Percentiles rank a stretch among this genome's conserved stretches.
Conservation (phyloP, 2,329 filamentous ascomycete genomes). For the Nemania sp. region DNA sequence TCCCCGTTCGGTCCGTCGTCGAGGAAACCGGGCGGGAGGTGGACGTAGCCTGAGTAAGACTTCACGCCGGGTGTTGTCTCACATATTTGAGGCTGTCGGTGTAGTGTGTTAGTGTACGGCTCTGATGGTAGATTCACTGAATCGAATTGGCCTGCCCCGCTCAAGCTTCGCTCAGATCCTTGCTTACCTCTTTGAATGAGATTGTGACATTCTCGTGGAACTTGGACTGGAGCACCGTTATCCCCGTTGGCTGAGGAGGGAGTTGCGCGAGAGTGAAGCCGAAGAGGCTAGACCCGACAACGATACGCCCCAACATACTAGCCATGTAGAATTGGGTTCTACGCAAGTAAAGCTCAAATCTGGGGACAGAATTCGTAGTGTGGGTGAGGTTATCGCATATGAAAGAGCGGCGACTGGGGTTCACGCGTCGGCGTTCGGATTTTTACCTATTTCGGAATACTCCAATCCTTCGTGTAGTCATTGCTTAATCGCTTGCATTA, state of each 20-base stretch:
- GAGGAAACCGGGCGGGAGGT: constrained; percentile 36
- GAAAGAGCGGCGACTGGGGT: neutral
- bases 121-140: neutral
- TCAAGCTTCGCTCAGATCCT: too few relatives aligned
- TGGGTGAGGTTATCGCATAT: neutral
- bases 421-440: constrained; percentile 11
- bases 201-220: constrained; percentile 39
- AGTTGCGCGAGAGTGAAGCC: constrained; percentile 27
- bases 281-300: constrained; percentile 10
- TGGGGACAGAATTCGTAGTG: neutral
- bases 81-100: constrained; percentile 30
- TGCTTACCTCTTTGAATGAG: constrained; percentile 35
- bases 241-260: constrained; percentile 27
- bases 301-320: neutral
- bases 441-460: constrained; percentile 4
- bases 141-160: neutral
- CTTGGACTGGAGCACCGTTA: constrained; percentile 34
- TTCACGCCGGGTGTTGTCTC: constrained; percentile 38
- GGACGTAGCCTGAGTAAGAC: constrained; percentile 42
- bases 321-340: neutral
- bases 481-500: too few relatives aligned
- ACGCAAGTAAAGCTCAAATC: neutral
- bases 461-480: neutral
- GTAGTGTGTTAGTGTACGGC: constrained; percentile 9
- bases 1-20: constrained; percentile 30